Evolutionary conservation across 768 basidiomycete species (phyloP), one percentile per base, ranked within the genome.

Genomic region (Suillus lakei): DNA sequence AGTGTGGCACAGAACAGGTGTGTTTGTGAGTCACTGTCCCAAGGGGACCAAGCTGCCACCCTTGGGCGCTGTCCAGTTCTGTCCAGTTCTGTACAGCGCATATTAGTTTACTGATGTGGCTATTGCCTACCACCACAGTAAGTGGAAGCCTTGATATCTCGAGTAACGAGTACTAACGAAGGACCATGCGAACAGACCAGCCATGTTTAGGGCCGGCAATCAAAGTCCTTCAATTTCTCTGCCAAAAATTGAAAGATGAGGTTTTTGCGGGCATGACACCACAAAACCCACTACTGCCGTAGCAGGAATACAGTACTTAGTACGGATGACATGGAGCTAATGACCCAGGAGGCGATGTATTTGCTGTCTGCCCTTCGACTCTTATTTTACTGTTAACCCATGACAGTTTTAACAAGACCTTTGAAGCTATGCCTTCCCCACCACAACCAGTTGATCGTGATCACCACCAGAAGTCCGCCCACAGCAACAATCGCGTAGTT

Each of bases 401-500:
- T 56, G 48, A 18, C 39, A 15, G 84, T 86, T 68, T 78, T 76
- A 23, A 85, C 81, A 4, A 83, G 79, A 0, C 85, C 85, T 4
- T 69, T 65, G 67, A 86, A 87, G 26, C 69, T 78, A 61, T 68
- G 71, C 16, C 80, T 76, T 15, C 85, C 84, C 86, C 84, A 86
- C 48, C 78, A 66, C 6, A 77, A 21, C 86, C 85, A 86, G 39
- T 81, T 82, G 0, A 79, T 34, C 5, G 74, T 72, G 18, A 86
- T 85, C n/a, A 86, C 68, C 38, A 85, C 36, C 28, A 79, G 67
- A 18, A 86, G 75, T 0, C 76, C 83, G 8, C 84, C 85, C 26
- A 87, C 76, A 5, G 86, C 85, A 4, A 87, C 79, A 58, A 87
- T 76, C 0, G 86, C 79, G 65, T 88, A 87, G 71, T 88, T 87